Evolutionary conservation across 805 yeast species (phyloP), one percentile per base, ranked within the genome.

Genomic region (Candida dajiaensis): DNA sequence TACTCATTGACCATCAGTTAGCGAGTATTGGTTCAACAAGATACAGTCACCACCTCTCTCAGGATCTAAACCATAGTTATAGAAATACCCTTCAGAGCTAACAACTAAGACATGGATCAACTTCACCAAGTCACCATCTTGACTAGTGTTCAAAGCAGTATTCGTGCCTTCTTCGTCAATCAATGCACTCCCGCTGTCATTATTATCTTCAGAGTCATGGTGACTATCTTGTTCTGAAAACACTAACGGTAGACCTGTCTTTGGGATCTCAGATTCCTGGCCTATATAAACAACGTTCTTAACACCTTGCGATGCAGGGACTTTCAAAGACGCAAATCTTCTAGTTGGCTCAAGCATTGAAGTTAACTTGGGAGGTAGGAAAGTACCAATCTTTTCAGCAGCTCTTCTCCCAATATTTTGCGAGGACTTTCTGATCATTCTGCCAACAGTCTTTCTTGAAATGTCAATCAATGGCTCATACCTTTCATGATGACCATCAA

Each of bases 1-100:
- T 25, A 7, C 18, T 36, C 42, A 48, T 20, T 44, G 49, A n/a
- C 38, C 45, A 21, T 57, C 61, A 6, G 53, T 48, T 8, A 85
- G 67, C 6, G 83, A 74, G 58, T 81, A 83, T 58, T 88, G 96
- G 50, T 82, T 79, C 46, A 86, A 68, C 50, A 89, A 68, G 36
- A 84, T 78, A 66, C 98, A 92, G 60, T 90, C 97, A 2, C 99
- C 99, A 1, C 98, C 98, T 45, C 90, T 68, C 50, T 83, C 95
- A 0, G 94, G 83, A 51, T 89, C 94, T 40, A 92, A 68, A 2
- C 83, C 83, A 63, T 88, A 92, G 43, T 85, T 86, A 57, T 83
- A 85, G 54, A 86, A 84, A 53, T 76, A 78, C 0, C 98, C 98
- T 47, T 81, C 86, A 0, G 84, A 76, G 1, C 96, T 87, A 4